Evolutionary conservation across 1,284 basidiomycete genomes (phyloP), one percentile per base, ranked within the genome.

Genomic region (Pyrrhoderma lamaoense): DNA sequence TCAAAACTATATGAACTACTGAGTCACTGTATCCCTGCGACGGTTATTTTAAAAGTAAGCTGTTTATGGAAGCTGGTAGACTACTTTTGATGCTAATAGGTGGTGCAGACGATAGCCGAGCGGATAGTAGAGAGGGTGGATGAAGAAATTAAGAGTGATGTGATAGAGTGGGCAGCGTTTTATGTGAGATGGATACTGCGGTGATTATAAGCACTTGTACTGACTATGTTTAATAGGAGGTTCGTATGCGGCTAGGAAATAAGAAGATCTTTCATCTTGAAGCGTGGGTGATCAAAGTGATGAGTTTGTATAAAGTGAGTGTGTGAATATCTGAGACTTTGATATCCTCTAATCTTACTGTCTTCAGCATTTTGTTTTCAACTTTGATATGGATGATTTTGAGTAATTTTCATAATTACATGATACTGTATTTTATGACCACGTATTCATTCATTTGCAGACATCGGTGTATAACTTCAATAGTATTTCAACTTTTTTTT

Each of bases 181-280:
- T 99, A 97, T 66, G 92, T 93, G 63, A 58, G 89, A 66, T 36
- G 13, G 47, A 35, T 38, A 34, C n/a, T n/a, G n/a, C n/a, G n/a
- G 9, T 42, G 35, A 22, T 39, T 42, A 14, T 42, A 35, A 52
- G 7, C 27, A 9, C 27, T 23, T 23, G 42, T 22, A 45, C 27
- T 3, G 16, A 11, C 27, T 23, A 42, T 42, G 25, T 37, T 27
- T 23, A 13, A 5, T 59, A 95, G 92, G 93, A 97, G 70, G 77
- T 87, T 40, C 82, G 93, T 21, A 89, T 96, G 87, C 79, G 91
- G 34, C 73, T 82, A 56, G 93, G 93, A 2, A 89, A 76, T 64
- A 97, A 97, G 68, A 94, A 95, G 68, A 96, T 97, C 54, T 96
- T 87, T 69, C 93, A 97, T 63, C 76, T 97, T 40, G 93, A 97